Evolutionary conservation across 306 rosid species (phyloP), one percentile per base, ranked within the genome.

Genomic region (Mimosa bimucronata): DNA sequence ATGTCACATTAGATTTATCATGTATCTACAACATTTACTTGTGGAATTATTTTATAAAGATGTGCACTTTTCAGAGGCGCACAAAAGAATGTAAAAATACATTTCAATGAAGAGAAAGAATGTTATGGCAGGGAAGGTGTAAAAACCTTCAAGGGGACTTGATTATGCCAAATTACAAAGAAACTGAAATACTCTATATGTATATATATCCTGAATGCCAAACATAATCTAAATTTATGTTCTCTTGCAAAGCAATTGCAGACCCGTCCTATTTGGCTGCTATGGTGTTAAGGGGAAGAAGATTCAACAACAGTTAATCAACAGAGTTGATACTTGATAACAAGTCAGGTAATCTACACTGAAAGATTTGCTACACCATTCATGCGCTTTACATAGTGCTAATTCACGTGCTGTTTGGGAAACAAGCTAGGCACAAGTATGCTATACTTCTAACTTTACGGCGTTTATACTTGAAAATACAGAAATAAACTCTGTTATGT

Each of bases 171-270:
- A 82, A 45, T 25, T 21, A n/a, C 40, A 4, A 60, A 67, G 55
- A 71, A 28, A 66, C 34, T 80, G 80, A 77, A 53, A 6, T 77
- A 6, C 69, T 77, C 30, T 34, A 34, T 6, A 34, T 34, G 2
- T 41, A 44, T 10, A 26, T 9, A 31, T 48, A 77, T 61, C 71
- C 37, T 4, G n/a, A 64, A 86, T 68, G 85, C 80, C 89, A 73
- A 79, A 37, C 53, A 34, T 38, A 19, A 28, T 10, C 61, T 41
- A 10, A 25, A 25, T 6, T 44, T 71, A 16, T 10, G 10, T 13
- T 74, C 13, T 68, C 53, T 65, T 40, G 65, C 66, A 71, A 48
- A 28, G 66, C 21, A 57, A 79, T 66, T 11, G 48, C 29, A 75
- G 74, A 82, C 55, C 48, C 60, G 10, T 52, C 60, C 7, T 53